These are phyloP conservation scores for Quercus lobata DNA, from an alignment of 331 rosid species.

Conservation along the genomic window DNA sequence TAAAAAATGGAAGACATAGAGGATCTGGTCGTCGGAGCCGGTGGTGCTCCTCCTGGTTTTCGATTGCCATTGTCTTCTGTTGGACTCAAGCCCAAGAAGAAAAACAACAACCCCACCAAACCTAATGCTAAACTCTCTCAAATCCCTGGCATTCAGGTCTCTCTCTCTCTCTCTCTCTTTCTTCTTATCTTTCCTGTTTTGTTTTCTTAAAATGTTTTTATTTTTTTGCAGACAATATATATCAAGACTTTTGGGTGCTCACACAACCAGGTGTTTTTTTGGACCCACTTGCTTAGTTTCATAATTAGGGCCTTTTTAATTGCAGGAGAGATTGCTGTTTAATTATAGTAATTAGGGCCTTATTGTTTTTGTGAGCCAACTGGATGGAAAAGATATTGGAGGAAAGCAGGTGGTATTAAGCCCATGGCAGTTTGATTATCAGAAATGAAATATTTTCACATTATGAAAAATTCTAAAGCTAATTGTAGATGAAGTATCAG, in stretches of 20 bases:
- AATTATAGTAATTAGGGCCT: neutral
- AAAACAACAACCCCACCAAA: conserved; percentile 22
- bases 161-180: neutral
- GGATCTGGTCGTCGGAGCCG: conserved; percentile 57
- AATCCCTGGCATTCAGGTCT: conserved; percentile 90
- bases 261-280: conserved; percentile 73
- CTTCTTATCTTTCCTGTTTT: neutral
- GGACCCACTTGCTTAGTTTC: neutral
- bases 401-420: neutral
- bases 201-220: neutral
- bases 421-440: neutral
- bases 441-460: neutral
- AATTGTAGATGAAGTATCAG: neutral
- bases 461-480: neutral
- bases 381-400: neutral
- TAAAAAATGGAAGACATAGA: conserved; percentile 83
- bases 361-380: neutral
- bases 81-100: conserved; percentile 58
- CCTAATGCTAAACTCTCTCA: conserved; percentile 26
- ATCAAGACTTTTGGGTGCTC: conserved; percentile 98
- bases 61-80: conserved; percentile 68
- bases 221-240: conserved; percentile 56
- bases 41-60: conserved; percentile 72
- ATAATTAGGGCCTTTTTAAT: neutral
- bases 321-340: neutral